Base-by-base conservation (phyloP, 176 grass and related monocot species). In the Coix lacrymajobi region DNA sequence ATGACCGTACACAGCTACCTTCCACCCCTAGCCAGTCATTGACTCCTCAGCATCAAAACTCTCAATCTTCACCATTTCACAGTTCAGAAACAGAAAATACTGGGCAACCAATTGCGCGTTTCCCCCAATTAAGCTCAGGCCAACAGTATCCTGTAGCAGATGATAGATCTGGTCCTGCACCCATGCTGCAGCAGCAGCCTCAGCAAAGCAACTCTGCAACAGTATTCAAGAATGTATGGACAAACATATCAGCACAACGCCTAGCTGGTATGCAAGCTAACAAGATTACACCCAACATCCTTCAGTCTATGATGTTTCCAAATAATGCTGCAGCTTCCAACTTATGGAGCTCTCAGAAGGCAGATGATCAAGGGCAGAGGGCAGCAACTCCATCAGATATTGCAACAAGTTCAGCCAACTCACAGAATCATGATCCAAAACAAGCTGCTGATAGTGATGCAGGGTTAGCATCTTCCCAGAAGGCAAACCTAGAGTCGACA, bases 151-250 rank as follows among this genome's bases (percentile, higher is more conserved):
- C 88, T 82, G 74, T 78, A 17, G 34, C 90, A 65, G 88, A 87
- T 38, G 57, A 85, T 72, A 87, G 49, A 71, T 60, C 87, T 75
- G 34, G 84, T 83, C 86, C 81, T 56, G 81, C 64, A 69, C 69
- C 87, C 71, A 82, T 82, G 58, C 34, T 19, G 33, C 81, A 84
- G 45, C 79, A 83, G 28, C 79, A 83, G 28, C 73, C 87, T 89
- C 89, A 89, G 69, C 89, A 91, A 85, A 54, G 57, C 57, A 91
- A 86, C 63, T 78, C 90, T 60, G 86, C 90, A 78, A 93, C 89
- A 25, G 90, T 93, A 73, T 98, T 98, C 83, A 89, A 93, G 74
- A 93, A 98, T 89, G 92, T 95, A 66, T 98, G 96, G 92, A 93
- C 90, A 79, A 95, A 98, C 66, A 87, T 98, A 87, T 87, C 92